These are phyloP conservation scores for Metarhizium guizhouense DNA, from an alignment of 2,329 filamentous ascomycete genomes.

Conservation along the genomic window DNA sequence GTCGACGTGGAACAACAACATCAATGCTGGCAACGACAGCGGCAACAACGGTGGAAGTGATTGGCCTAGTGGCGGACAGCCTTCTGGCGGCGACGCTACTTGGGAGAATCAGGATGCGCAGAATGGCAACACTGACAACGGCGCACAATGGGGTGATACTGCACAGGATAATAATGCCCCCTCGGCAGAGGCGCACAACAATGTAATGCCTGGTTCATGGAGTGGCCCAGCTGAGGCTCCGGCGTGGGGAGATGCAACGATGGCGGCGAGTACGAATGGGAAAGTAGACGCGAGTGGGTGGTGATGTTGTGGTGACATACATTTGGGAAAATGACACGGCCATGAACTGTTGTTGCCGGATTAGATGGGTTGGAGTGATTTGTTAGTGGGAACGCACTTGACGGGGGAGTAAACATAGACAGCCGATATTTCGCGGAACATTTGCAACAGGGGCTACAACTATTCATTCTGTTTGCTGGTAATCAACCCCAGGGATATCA, in stretches of 20 bases:
- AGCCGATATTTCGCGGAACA: too few species aligned
- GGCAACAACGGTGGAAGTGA: background rate
- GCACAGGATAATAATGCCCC: background rate
- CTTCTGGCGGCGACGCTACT: background rate
- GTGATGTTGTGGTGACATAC: background rate
- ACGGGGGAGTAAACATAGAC: too few species aligned
- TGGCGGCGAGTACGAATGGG: conserved; percentile 23
- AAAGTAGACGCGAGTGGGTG: conserved; percentile 5
- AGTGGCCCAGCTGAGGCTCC: conserved; percentile 8
- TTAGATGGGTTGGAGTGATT: background rate
- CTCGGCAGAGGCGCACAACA: conserved; percentile 6
- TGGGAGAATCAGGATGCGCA: background rate
- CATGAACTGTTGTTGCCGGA: background rate
- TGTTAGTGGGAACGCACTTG: background rate
- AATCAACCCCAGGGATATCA: background rate
- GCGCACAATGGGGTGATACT: background rate
- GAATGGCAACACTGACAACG: background rate
- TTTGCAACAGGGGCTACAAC: background rate
- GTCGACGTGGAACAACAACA: conserved; percentile 1
- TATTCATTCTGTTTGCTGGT: background rate
- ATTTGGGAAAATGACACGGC: background rate
- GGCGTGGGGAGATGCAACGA: conserved; percentile 21
- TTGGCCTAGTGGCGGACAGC: background rate
- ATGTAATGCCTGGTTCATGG: conserved; percentile 26
- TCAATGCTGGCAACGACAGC: background rate